Evolutionary conservation across 305 asterid species (phyloP).

Genomic region (Solanum hybrid): DNA sequence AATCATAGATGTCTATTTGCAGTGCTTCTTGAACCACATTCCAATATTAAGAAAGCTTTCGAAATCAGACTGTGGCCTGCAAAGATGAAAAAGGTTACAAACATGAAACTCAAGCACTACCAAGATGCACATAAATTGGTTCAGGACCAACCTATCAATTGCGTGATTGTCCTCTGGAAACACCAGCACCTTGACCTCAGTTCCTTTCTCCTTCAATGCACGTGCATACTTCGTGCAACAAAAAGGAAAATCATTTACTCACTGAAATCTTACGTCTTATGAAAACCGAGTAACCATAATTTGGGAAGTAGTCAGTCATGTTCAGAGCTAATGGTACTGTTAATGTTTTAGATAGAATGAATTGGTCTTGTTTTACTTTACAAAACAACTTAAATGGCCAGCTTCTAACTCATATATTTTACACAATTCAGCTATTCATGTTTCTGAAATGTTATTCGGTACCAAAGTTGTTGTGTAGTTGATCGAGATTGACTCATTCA

Average conservation of each 20-base stretch:
- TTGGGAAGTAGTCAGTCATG: neutral
- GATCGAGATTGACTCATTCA: neutral
- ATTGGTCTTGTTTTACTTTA: neutral
- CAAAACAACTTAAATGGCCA: neutral
- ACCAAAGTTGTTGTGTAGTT: neutral
- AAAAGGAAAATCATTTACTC: neutral
- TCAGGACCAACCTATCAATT: conserved; percentile 40
- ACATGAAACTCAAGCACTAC: neutral
- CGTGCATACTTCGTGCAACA: conserved; percentile 47
- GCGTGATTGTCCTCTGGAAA: conserved; percentile 65
- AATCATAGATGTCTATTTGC: conserved; percentile 23
- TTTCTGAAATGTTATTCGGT: neutral
- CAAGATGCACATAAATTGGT: neutral
- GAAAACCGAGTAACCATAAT: neutral
- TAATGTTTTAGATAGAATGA: neutral
- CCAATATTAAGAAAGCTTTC: conserved; percentile 77
- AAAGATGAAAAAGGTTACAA: neutral
- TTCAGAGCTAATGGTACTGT: neutral
- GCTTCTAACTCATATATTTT: neutral
- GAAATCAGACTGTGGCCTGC: conserved; percentile 69
- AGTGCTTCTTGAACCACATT: conserved; percentile 66
- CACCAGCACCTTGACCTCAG: conserved; percentile 48
- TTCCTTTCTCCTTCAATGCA: conserved; percentile 71
- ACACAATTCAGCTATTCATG: neutral
- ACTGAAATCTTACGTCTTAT: neutral